These are phyloP conservation scores for Salix arbutifolia DNA, from an alignment of 345 rosid species.

Conservation along the genomic window DNA sequence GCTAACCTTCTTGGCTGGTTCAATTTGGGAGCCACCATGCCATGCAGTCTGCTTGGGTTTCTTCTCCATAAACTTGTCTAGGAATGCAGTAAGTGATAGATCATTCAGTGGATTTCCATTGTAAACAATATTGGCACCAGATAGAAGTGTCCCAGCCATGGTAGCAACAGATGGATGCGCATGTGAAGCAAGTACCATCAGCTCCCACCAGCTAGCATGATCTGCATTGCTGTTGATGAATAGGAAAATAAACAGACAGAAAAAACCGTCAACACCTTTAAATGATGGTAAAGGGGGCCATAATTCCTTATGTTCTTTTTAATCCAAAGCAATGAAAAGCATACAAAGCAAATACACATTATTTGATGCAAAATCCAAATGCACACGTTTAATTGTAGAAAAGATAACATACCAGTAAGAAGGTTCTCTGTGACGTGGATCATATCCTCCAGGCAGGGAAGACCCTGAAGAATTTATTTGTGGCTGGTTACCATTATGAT, in stretches of 20 bases:
- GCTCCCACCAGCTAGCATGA: conserved; percentile 88
- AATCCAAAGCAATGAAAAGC: neutral
- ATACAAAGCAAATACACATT: neutral
- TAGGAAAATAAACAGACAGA: neutral
- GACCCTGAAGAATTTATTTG: conserved; percentile 25
- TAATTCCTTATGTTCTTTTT: neutral
- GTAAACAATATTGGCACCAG: conserved; percentile 80
- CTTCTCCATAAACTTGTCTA: conserved; percentile 98
- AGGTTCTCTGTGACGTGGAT: conserved; percentile 95
- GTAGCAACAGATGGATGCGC: conserved; percentile 95
- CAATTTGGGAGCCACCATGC: conserved; percentile 98
- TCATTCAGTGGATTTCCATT: conserved; percentile 86
- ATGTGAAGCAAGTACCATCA: conserved; percentile 77
- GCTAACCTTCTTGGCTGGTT: conserved; percentile 86
- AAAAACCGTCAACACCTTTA: neutral
- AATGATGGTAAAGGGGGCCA: no score
- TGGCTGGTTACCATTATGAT: conserved; percentile 24
- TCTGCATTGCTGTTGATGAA: conserved; percentile 67
- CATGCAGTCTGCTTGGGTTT: conserved; percentile 74
- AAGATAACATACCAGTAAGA: conserved; percentile 57
- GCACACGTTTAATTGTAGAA: neutral
- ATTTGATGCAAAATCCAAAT: neutral
- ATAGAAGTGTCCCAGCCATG: conserved; percentile 91
- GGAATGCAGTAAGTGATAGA: conserved; percentile 69
- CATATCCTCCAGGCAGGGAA: conserved; percentile 74